These are phyloP conservation scores for Sugiyamaella lignohabitans DNA, from an alignment of 805 yeast genomes.

Conservation along the genomic window DNA sequence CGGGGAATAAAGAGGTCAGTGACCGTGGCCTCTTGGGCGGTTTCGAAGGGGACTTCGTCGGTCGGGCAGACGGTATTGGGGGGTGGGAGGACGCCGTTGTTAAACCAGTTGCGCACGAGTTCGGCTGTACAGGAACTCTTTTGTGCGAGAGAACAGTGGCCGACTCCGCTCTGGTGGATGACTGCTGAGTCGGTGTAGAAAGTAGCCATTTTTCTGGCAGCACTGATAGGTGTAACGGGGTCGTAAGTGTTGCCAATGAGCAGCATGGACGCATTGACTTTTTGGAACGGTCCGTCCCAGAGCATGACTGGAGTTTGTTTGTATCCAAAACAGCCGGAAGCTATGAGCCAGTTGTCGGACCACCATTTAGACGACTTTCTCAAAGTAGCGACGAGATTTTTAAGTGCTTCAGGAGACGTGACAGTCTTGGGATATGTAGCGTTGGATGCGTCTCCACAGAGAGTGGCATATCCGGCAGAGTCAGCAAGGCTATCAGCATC, in stretches of 20 bases:
- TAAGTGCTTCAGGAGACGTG: neutral
- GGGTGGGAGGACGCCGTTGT: slow-evolving; percentile 16
- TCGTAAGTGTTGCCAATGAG: slow-evolving; percentile 21
- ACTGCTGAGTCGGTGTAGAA: slow-evolving; percentile 16
- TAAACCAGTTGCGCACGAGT: slow-evolving; percentile 13
- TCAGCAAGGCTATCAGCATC: slow-evolving; percentile 2
- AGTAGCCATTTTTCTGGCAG: slow-evolving; percentile 16
- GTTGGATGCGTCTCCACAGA: slow-evolving; percentile 11
- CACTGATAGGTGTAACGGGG: slow-evolving; percentile 23
- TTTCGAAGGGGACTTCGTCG: slow-evolving; percentile 5
- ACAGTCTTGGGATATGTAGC: slow-evolving; percentile 1
- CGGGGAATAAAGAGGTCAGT: no score
- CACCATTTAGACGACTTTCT: slow-evolving; percentile 1
- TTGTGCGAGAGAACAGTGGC: slow-evolving; percentile 23
- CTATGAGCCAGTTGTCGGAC: slow-evolving; percentile 8
- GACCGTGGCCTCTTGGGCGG: no score
- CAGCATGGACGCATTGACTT: slow-evolving; percentile 15
- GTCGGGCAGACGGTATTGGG: slow-evolving; percentile 13
- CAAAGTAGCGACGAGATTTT: slow-evolving; percentile 1
- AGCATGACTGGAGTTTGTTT: slow-evolving; percentile 6
- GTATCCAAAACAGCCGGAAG: slow-evolving; percentile 5
- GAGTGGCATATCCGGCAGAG: slow-evolving; percentile 12
- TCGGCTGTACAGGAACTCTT: slow-evolving; percentile 17
- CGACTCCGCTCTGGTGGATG: slow-evolving; percentile 19
- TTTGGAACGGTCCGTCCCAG: slow-evolving; percentile 16